These are phyloP conservation scores for Cladosporium colombiae DNA, from an alignment of 2,329 filamentous ascomycete species.

Conservation along the genomic window DNA sequence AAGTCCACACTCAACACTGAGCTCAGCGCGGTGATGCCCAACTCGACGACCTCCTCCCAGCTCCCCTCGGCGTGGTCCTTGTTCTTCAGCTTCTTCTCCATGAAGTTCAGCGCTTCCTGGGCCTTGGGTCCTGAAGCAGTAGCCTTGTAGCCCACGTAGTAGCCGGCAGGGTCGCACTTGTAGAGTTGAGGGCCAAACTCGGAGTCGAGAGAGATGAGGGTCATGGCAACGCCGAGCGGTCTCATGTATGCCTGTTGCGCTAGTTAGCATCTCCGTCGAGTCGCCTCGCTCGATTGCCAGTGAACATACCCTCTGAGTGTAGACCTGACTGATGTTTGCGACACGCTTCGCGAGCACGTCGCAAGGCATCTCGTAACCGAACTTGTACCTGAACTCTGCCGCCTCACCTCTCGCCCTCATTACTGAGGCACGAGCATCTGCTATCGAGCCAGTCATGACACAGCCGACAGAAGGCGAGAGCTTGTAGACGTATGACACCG, in stretches of 20 bases:
- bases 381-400: constrained; percentile 98
- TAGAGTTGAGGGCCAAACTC: constrained; percentile 93
- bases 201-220: constrained; percentile 88
- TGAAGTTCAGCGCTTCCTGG: constrained; percentile 95
- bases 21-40: constrained; percentile 92
- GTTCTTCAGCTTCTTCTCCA: constrained; percentile 99
- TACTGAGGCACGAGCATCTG: constrained; percentile 90
- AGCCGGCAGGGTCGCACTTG: constrained; percentile 97
- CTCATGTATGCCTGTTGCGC: constrained; percentile 84
- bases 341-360: constrained; percentile 94
- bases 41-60: constrained; percentile 97
- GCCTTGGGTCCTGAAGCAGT: constrained; percentile 97
- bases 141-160: constrained; percentile 98
- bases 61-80: constrained; percentile 89
- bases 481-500: constrained; percentile 96
- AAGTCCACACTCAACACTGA: constrained; percentile 98
- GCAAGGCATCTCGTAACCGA: constrained; percentile 98
- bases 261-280: constrained; percentile 34
- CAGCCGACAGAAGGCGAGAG: constrained; percentile 95
- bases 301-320: constrained; percentile 82
- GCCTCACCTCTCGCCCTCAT: constrained; percentile 93
- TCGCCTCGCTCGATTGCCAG: constrained; percentile 7
- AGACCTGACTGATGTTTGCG: constrained; percentile 99
- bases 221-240: constrained; percentile 92
- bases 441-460: constrained; percentile 98